A percentile compares a stretch with the other conserved stretches of the same genome.
Evolutionary conservation across 139 green algal species (phyloP).

Genomic region (Coccomyxa sp.): DNA sequence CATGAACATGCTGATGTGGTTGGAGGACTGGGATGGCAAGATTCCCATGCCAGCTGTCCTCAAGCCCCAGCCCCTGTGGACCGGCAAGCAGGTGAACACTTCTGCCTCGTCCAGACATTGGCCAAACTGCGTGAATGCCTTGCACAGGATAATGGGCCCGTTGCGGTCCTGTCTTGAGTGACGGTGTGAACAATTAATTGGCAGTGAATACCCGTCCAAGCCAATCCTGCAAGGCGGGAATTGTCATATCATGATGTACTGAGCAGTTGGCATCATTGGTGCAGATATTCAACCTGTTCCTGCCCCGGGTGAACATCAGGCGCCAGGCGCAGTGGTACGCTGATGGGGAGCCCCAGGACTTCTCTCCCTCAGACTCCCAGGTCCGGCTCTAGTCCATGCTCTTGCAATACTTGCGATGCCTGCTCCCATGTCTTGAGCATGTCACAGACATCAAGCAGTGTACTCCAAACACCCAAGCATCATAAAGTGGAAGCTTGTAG

Average conservation of each 20-base stretch:
- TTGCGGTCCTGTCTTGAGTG: too few relatives aligned
- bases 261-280: background rate
- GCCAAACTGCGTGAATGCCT: constrained; percentile 66
- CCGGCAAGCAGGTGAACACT: constrained; percentile 85
- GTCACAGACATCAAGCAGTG: too few relatives aligned
- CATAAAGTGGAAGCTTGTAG: too few relatives aligned
- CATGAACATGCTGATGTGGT: constrained; percentile 97
- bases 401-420: background rate
- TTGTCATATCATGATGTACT: too few relatives aligned
- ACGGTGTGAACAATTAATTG: too few relatives aligned
- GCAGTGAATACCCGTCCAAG: too few relatives aligned
- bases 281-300: constrained; percentile 73
- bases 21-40: constrained; percentile 89
- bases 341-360: constrained; percentile 74
- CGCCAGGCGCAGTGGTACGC: constrained; percentile 81
- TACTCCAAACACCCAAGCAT: too few relatives aligned
- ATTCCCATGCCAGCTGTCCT: constrained; percentile 91
- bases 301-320: constrained; percentile 82
- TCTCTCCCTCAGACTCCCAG: constrained; percentile 83
- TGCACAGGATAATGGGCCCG: too few relatives aligned
- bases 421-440: too few relatives aligned
- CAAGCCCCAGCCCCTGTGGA: constrained; percentile 95
- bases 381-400: constrained; percentile 22
- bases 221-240: too few relatives aligned
- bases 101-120: constrained; percentile 19